These are phyloP conservation scores for Poteriospumella lacustris DNA, from an alignment of 108 stramenopile genomes.

Conservation along the genomic window DNA sequence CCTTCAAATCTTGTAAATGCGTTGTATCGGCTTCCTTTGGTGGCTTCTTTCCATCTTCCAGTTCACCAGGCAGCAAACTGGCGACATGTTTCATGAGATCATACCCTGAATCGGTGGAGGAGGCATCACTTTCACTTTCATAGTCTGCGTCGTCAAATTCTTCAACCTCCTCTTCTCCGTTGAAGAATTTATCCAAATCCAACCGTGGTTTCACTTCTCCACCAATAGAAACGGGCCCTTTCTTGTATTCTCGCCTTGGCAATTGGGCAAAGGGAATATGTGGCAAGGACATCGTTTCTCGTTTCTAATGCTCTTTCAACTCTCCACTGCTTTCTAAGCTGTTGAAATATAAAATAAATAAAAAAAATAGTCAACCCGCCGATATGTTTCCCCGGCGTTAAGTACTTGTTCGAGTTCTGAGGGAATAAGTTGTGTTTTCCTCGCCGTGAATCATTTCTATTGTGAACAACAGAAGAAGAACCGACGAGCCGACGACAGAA, in stretches of 20 bases:
- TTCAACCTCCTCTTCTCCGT: not conserved
- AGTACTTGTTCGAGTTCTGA: too few species aligned
- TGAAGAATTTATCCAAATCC: not conserved
- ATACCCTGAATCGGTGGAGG: not conserved
- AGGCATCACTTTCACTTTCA: too few species aligned
- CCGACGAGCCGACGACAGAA: too few species aligned
- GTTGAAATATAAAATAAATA: too few species aligned
- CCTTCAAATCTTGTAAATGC: not conserved
- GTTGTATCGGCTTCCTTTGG: not conserved
- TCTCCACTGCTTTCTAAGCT: too few species aligned
- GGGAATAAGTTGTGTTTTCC: too few species aligned
- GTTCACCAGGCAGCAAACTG: not conserved
- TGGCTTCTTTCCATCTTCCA: not conserved
- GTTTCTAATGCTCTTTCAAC: too few species aligned
- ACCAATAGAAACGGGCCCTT: not conserved
- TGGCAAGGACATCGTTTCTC: too few species aligned
- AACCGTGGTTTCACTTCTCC: not conserved
- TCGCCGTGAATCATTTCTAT: too few species aligned
- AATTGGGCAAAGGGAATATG: not conserved
- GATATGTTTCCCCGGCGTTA: too few species aligned
- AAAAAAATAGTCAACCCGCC: too few species aligned
- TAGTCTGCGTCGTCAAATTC: not conserved
- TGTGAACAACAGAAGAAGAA: too few species aligned
- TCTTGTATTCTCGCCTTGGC: not conserved
- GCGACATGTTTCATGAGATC: not conserved